Conservation (phyloP, 1,139 yeast species). For the Hyphopichia khmerensis region DNA sequence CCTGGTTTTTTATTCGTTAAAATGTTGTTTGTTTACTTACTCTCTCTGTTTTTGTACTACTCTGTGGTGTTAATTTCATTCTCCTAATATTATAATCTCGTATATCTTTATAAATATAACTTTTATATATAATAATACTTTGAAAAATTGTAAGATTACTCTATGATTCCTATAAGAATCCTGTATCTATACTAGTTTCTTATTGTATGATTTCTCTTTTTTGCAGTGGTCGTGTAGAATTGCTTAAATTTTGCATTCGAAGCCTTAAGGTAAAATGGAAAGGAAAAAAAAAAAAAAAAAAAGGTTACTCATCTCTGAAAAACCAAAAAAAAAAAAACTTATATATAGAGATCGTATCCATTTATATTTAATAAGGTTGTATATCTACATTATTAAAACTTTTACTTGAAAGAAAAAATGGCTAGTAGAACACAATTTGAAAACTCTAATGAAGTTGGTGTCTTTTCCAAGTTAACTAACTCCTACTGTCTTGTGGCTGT, state of each 20-base stretch:
- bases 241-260: no score
- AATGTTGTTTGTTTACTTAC: background rate
- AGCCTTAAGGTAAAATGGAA: background rate
- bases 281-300: background rate
- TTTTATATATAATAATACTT: no score
- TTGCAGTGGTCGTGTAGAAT: no score
- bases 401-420: constrained; percentile 21
- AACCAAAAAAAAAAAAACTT: background rate
- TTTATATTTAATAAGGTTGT: no score
- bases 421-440: constrained; percentile 73
- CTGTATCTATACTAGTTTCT: no score
- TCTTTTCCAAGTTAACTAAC: constrained; percentile 93
- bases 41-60: background rate
- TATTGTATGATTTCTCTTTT: no score
- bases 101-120: no score
- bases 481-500: constrained; percentile 95
- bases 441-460: constrained; percentile 98
- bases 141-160: no score
- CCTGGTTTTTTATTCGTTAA: background rate
- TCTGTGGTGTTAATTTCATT: no score
- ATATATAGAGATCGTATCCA: no score
- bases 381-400: background rate
- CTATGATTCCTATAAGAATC: no score
- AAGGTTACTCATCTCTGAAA: constrained; percentile 1
- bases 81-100: no score